Percentiles rank a stretch among this genome's conserved stretches.
Evolutionary conservation across 805 yeast species (phyloP).

Genomic region (Kodamaea lidongshanica): DNA sequence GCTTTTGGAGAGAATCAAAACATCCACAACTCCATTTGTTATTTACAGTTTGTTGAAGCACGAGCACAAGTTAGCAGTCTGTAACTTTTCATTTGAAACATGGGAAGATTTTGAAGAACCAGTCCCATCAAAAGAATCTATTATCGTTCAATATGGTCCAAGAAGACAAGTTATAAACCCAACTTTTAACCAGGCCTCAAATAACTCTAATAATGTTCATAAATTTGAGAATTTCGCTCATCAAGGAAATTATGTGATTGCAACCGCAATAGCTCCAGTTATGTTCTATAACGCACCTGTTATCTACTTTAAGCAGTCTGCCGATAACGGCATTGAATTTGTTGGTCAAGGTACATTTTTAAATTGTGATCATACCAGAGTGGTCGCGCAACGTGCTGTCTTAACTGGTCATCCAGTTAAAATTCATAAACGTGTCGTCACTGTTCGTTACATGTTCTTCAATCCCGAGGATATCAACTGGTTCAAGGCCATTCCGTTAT

Average conservation of each 20-base stretch:
- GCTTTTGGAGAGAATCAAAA: slow-evolving; percentile 39
- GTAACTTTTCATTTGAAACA: slow-evolving; percentile 73
- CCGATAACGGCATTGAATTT: slow-evolving; percentile 51
- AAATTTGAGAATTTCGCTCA: slow-evolving; percentile 81
- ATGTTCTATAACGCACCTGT: slow-evolving; percentile 82
- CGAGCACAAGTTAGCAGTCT: slow-evolving; percentile 80
- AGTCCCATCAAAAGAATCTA: slow-evolving; percentile 70
- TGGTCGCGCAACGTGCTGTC: slow-evolving; percentile 80
- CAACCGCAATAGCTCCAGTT: slow-evolving; percentile 84
- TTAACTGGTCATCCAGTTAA: slow-evolving; percentile 93
- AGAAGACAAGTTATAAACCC: slow-evolving; percentile 83
- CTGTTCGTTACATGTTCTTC: slow-evolving; percentile 96
- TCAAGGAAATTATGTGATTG: slow-evolving; percentile 61
- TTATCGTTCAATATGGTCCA: slow-evolving; percentile 89
- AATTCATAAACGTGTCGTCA: slow-evolving; percentile 86
- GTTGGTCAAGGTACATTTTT: slow-evolving; percentile 88
- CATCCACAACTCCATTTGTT: slow-evolving; percentile 46
- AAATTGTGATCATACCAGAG: slow-evolving; percentile 77
- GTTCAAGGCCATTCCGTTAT: slow-evolving; percentile 87
- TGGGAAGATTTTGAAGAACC: slow-evolving; percentile 91
- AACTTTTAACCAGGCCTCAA: slow-evolving; percentile 70
- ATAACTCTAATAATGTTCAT: slow-evolving; percentile 77
- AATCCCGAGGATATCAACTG: slow-evolving; percentile 80
- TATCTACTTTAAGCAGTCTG: slow-evolving; percentile 62
- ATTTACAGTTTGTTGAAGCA: slow-evolving; percentile 73